A percentile compares a stretch with the other conserved stretches of the same genome.
Conservation (phyloP, 306 rosid species). For the Sophora flavescens region DNA sequence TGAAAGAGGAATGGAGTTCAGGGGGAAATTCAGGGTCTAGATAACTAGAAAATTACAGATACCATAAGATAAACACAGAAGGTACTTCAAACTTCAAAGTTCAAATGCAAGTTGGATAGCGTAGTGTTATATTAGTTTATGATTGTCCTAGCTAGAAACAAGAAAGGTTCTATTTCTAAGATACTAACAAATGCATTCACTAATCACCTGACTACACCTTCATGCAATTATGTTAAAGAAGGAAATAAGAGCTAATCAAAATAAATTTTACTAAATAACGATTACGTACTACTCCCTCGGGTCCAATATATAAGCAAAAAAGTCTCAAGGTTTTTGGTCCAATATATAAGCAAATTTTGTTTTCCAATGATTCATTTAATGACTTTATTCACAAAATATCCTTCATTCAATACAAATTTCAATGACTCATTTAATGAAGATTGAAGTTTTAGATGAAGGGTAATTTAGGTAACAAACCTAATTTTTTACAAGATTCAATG, state of each 20-base stretch:
- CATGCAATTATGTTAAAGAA: not conserved
- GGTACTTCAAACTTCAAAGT: not conserved
- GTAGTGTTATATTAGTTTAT: not conserved
- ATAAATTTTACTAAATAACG: not conserved
- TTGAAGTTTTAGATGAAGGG: too few relatives aligned
- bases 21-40: not conserved
- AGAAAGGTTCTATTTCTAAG: not conserved
- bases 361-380: too few relatives aligned
- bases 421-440: too few relatives aligned
- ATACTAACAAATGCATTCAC: not conserved
- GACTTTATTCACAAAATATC: too few relatives aligned
- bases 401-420: too few relatives aligned
- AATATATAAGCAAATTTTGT: too few relatives aligned
- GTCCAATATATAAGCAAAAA: too few relatives aligned
- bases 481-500: too few relatives aligned
- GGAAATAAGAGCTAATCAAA: slow-evolving; percentile 12
- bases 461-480: too few relatives aligned
- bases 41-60: not conserved
- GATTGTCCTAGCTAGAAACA: not conserved
- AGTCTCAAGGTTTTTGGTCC: too few relatives aligned
- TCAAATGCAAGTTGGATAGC: not conserved
- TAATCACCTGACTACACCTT: not conserved
- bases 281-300: not conserved
- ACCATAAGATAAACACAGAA: not conserved
- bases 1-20: slow-evolving; percentile 28